phyloP scores from a whole-genome alignment of 139 green algal genomes.

The Chlamydomonas schloesseri region DNA sequence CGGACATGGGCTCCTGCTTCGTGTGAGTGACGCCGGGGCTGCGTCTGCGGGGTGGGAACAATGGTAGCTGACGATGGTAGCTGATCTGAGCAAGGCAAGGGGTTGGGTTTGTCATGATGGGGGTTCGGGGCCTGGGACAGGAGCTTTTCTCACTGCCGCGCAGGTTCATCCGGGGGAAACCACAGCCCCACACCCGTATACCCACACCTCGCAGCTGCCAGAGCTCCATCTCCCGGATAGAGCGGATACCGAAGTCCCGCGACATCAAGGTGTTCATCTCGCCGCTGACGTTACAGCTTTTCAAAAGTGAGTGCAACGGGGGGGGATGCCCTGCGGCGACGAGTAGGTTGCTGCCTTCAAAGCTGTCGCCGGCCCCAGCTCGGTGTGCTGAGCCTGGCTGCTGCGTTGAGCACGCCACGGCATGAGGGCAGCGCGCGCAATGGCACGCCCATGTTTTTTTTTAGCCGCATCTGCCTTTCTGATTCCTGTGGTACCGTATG shows the following conservation, averaged over 20 bases:
- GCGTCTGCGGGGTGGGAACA: background rate
- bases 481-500: background rate
- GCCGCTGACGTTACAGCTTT: constrained; percentile 74
- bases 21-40: constrained; percentile 69
- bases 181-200: background rate
- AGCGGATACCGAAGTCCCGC: constrained; percentile 59
- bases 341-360: no score
- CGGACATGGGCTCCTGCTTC: constrained; percentile 75
- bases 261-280: constrained; percentile 77
- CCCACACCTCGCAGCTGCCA: constrained; percentile 65
- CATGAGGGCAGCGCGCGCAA: no score
- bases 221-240: constrained; percentile 64
- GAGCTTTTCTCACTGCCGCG: background rate
- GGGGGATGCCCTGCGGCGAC: no score
- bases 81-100: no score
- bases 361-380: no score
- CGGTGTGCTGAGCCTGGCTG: no score
- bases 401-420: no score
- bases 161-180: no score
- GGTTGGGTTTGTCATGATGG: no score
- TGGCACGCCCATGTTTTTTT: background rate
- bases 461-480: background rate
- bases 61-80: background rate
- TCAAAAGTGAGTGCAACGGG: constrained; percentile 73
- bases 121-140: background rate